Conservation (phyloP, 2,329 filamentous ascomycete species). For the Colletotrichum karsti region DNA sequence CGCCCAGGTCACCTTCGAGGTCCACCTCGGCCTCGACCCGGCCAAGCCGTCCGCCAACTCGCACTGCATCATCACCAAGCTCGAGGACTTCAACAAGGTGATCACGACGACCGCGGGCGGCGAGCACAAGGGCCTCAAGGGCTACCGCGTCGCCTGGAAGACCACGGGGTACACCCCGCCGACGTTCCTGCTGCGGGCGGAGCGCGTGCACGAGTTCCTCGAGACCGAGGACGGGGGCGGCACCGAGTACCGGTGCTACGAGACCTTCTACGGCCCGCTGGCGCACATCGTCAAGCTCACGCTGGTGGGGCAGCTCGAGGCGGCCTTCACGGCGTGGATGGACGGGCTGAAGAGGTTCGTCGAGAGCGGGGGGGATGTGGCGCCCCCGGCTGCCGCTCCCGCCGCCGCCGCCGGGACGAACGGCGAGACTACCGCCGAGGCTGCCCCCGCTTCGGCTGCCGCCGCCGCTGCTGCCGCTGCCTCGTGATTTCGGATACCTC, state of each 20-base stretch:
- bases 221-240: constrained; percentile 33
- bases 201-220: constrained; percentile 54
- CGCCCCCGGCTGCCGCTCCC: not conserved
- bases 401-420: no score
- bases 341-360: constrained; percentile 45
- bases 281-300: constrained; percentile 42
- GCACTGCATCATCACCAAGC: constrained; percentile 37
- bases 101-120: constrained; percentile 1
- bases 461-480: constrained; percentile 13
- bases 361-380: constrained; percentile 28
- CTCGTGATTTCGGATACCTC: not conserved
- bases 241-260: constrained; percentile 51
- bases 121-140: constrained; percentile 36
- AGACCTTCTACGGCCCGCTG: constrained; percentile 54
- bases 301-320: constrained; percentile 41
- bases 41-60: constrained; percentile 29
- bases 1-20: constrained; percentile 42
- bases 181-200: constrained; percentile 42
- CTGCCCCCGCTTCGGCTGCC: not conserved
- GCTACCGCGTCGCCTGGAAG: constrained; percentile 50
- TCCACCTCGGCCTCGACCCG: constrained; percentile 39
- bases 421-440: not conserved
- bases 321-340: constrained; percentile 47
- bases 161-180: constrained; percentile 35
- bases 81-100: constrained; percentile 39